phyloP scores from a whole-genome alignment of 2,329 filamentous ascomycete species.

The Penicillium sp. region DNA sequence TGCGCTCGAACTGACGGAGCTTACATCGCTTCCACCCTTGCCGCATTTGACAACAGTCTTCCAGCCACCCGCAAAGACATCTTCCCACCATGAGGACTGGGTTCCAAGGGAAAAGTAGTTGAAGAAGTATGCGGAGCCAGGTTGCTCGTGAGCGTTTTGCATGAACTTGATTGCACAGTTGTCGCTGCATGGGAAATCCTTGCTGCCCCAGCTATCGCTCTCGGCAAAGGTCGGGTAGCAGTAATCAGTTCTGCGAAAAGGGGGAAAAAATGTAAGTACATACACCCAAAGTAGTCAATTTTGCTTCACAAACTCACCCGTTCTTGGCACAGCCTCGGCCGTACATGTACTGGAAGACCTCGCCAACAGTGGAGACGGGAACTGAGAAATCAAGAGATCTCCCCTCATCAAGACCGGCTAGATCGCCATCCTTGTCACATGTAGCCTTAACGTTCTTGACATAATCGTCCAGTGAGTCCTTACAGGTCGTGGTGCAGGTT shows the following conservation, averaged over 20 bases:
- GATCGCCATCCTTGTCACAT: constrained; percentile 32
- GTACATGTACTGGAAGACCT: constrained; percentile 32
- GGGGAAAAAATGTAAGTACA: constrained; percentile 5
- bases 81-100: constrained; percentile 30
- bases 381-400: constrained; percentile 16
- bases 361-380: constrained; percentile 21
- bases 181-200: constrained; percentile 30
- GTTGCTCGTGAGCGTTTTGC: constrained; percentile 31
- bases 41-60: constrained; percentile 24
- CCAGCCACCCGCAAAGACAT: constrained; percentile 31
- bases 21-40: constrained; percentile 19
- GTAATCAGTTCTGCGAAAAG: constrained; percentile 25
- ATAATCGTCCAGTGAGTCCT: constrained; percentile 29
- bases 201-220: constrained; percentile 19
- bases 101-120: constrained; percentile 25
- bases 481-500: constrained; percentile 32
- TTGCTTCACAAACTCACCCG: constrained; percentile 16
- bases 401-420: constrained; percentile 22
- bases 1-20: constrained; percentile 13
- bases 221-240: constrained; percentile 25
- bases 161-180: constrained; percentile 32
- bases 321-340: constrained; percentile 25
- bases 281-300: constrained; percentile 1
- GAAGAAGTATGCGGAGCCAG: constrained; percentile 32
- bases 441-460: constrained; percentile 28